Percentiles rank a stretch among this genome's conserved stretches.
Conservation (phyloP, 2,329 filamentous ascomycete genomes). For the Beauveria australis region DNA sequence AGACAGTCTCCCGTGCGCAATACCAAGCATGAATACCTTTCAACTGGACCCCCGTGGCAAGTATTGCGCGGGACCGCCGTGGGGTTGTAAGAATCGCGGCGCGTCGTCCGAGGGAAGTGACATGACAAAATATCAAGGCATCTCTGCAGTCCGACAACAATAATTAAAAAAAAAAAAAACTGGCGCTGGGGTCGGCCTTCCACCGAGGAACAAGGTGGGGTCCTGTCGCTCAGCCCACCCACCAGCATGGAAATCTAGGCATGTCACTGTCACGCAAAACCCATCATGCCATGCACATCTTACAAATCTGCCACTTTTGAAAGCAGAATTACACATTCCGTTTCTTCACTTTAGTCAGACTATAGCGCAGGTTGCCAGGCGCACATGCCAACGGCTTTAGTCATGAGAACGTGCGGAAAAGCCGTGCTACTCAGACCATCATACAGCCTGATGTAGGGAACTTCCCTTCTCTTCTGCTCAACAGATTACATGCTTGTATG, state of each 20-base stretch:
- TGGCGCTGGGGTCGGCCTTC: too few relatives aligned
- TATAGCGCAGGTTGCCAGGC: background rate
- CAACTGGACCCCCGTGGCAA: background rate
- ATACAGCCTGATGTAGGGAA: background rate
- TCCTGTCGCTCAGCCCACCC: too few relatives aligned
- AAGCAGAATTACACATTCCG: background rate
- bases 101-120: background rate
- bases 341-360: slow-evolving; percentile 4
- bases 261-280: background rate
- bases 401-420: background rate
- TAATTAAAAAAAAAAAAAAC: background rate
- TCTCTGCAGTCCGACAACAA: background rate
- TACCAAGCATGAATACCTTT: background rate
- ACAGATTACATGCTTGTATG: slow-evolving; percentile 13
- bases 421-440: background rate
- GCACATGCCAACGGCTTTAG: background rate
- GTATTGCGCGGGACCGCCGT: background rate
- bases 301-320: background rate
- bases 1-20: background rate
- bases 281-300: background rate
- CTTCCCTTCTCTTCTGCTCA: slow-evolving; percentile 14
- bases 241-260: background rate
- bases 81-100: background rate
- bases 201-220: background rate
- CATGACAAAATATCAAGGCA: background rate